Conservation (phyloP, 129 eudicot genomes). For the Arctium lappa region DNA sequence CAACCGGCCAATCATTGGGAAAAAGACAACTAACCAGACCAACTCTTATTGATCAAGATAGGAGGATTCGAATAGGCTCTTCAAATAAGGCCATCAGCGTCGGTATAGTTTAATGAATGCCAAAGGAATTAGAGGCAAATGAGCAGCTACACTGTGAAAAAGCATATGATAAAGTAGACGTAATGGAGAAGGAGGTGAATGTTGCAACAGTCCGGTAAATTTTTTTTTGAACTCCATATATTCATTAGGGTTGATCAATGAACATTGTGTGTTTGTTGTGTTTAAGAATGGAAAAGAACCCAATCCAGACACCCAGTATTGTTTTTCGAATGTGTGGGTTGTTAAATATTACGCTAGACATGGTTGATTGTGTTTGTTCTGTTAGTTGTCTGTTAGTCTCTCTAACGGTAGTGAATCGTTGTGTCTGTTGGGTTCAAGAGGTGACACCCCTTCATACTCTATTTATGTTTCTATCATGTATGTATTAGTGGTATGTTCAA, state of each 20-base stretch:
- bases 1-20: slow-evolving; percentile 32
- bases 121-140: not conserved
- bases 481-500: too few relatives aligned
- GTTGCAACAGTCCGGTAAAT: not conserved
- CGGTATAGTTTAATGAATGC: not conserved
- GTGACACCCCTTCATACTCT: too few relatives aligned
- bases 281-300: not conserved
- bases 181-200: slow-evolving; percentile 20
- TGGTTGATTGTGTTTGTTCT: too few relatives aligned
- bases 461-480: too few relatives aligned
- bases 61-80: slow-evolving; percentile 21
- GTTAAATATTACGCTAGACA: too few relatives aligned
- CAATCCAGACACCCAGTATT: not conserved
- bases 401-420: too few relatives aligned
- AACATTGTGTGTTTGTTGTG: not conserved
- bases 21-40: slow-evolving; percentile 24
- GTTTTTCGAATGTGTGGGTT: not conserved
- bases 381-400: too few relatives aligned
- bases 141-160: not conserved
- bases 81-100: not conserved
- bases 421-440: too few relatives aligned
- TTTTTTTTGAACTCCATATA: not conserved
- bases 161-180: slow-evolving; percentile 1
- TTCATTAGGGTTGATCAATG: not conserved
- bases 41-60: slow-evolving; percentile 16